phyloP scores from a whole-genome alignment of 192 early-diverging fungal genomes.

The Linnemannia schmuckeri region DNA sequence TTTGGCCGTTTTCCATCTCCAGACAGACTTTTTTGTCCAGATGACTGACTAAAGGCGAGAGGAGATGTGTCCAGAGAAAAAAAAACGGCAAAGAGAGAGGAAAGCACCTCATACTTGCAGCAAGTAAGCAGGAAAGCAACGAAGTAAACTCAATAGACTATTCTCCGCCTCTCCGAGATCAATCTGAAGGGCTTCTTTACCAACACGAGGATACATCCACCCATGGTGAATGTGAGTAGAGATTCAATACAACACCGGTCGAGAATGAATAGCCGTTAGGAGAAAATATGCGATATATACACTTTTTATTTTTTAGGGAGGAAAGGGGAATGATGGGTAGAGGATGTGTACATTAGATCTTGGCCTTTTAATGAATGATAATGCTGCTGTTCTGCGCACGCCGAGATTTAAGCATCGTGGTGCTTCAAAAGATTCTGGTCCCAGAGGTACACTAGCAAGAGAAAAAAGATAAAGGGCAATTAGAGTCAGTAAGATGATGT shows the following conservation, averaged over 20 bases:
- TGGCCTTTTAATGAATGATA: not conserved
- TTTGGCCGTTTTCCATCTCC: too few species aligned
- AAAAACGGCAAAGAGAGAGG: not conserved
- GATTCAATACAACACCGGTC: not conserved
- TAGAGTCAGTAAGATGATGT: not conserved
- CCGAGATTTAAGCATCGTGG: not conserved
- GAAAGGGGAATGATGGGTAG: not conserved
- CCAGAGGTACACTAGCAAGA: constrained; percentile 26
- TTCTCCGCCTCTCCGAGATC: not conserved
- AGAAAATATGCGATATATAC: not conserved
- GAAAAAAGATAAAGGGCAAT: not conserved
- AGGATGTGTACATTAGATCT: constrained; percentile 2
- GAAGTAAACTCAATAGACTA: not conserved
- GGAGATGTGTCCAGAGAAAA: too few species aligned
- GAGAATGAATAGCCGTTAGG: not conserved
- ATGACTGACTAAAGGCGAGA: too few species aligned
- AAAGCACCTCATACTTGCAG: constrained; percentile 6
- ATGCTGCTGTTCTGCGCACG: too few species aligned
- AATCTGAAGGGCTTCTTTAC: not conserved
- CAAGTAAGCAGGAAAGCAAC: not conserved
- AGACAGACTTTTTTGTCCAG: too few species aligned
- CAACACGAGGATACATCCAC: not conserved
- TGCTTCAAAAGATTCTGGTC: constrained; percentile 27
- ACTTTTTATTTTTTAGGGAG: not conserved
- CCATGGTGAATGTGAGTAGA: not conserved